Evolutionary conservation across 805 yeast genomes (phyloP).

Genomic region (Metschnikowia similis): DNA sequence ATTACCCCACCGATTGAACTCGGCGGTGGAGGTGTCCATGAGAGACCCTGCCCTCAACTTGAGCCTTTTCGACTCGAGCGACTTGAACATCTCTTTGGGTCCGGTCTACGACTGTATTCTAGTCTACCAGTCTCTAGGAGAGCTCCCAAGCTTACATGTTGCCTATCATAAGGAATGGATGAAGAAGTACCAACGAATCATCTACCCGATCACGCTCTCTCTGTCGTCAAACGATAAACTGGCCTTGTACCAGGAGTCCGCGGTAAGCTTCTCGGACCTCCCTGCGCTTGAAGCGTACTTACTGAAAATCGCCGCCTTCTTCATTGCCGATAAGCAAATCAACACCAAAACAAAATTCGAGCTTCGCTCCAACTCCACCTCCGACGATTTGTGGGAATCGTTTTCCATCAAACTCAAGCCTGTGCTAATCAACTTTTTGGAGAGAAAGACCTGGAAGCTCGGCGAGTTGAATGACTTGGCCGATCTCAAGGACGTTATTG

Average conservation of each 20-base stretch:
- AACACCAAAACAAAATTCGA: conserved; percentile 60
- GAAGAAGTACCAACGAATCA: conserved; percentile 63
- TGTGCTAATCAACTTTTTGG: conserved; percentile 46
- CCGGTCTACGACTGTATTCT: conserved; percentile 78
- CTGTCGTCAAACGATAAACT: conserved; percentile 23
- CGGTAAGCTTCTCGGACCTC: conserved; percentile 26
- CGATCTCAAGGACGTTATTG: conserved; percentile 58
- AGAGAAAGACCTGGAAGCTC: conserved; percentile 30
- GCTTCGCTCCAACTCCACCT: conserved; percentile 56
- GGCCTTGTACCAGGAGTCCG: conserved; percentile 27
- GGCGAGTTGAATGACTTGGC: conserved; percentile 41
- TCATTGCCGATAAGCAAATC: conserved; percentile 69
- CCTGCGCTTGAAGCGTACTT: conserved; percentile 51
- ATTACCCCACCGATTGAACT: conserved; percentile 64
- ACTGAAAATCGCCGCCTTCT: conserved; percentile 66
- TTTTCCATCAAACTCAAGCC: conserved; percentile 57
- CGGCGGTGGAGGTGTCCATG: conserved; percentile 78
- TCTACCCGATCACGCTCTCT: conserved; percentile 55
- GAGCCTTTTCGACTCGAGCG: conserved; percentile 44
- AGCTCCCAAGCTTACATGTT: conserved; percentile 53
- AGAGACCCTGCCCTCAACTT: conserved; percentile 52
- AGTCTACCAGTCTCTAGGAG: conserved; percentile 73
- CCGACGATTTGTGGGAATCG: conserved; percentile 74
- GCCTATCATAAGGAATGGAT: conserved; percentile 70
- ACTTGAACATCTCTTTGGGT: conserved; percentile 50